Conservation (phyloP, 805 yeast species). For the Metschnikowia proteae region DNA sequence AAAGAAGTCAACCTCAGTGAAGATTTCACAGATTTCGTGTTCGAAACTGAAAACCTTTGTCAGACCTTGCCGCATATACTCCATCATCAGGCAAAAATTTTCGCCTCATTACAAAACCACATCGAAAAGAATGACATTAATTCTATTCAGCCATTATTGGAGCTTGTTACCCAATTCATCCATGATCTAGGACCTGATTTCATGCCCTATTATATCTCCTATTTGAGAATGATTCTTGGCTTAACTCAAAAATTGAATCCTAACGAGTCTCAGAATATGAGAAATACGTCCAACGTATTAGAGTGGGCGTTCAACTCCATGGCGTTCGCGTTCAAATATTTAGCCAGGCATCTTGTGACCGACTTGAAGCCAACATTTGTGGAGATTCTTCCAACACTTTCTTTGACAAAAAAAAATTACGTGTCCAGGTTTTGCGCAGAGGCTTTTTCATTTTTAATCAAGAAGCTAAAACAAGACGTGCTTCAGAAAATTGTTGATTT, state of each 20-base stretch:
- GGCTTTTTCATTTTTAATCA: constrained; percentile 77
- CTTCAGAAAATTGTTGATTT: constrained; percentile 45
- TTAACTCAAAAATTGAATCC: constrained; percentile 40
- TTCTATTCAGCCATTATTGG: constrained; percentile 78
- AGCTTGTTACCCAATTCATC: constrained; percentile 73
- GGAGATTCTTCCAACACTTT: constrained; percentile 59
- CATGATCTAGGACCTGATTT: constrained; percentile 94
- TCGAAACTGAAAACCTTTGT: constrained; percentile 48
- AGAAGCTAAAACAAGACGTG: constrained; percentile 55
- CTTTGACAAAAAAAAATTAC: constrained; percentile 53
- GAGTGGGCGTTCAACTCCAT: constrained; percentile 83
- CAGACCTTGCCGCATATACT: constrained; percentile 79
- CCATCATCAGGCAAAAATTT: constrained; percentile 64
- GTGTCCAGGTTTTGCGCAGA: constrained; percentile 84
- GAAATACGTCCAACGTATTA: constrained; percentile 56
- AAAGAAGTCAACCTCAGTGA: constrained; percentile 77
- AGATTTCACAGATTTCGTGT: constrained; percentile 60
- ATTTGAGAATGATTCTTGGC: constrained; percentile 49
- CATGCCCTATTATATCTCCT: constrained; percentile 57
- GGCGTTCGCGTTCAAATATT: constrained; percentile 86
- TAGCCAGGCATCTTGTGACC: constrained; percentile 58
- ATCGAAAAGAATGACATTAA: constrained; percentile 58
- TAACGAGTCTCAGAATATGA: constrained; percentile 49
- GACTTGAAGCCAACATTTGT: constrained; percentile 70
- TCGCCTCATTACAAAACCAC: constrained; percentile 42